These are phyloP conservation scores for Boeremia lycopersici DNA, from an alignment of 2,329 filamentous ascomycete species.

Conservation along the genomic window DNA sequence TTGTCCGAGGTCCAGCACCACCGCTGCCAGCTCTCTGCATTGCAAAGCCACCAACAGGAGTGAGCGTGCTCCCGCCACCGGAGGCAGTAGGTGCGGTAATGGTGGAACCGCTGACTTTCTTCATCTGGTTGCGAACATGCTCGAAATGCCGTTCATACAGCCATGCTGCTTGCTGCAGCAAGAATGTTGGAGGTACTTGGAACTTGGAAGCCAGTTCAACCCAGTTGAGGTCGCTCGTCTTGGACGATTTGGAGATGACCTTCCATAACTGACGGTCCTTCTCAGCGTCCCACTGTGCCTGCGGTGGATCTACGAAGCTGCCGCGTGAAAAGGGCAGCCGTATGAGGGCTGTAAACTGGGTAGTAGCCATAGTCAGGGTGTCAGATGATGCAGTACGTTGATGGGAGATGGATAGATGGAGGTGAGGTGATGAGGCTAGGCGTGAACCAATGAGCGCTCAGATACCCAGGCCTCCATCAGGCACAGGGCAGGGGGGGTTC, in stretches of 20 bases:
- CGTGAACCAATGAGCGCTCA: conserved; percentile 7
- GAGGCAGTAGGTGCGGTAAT: conserved; percentile 59
- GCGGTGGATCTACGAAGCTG: conserved; percentile 87
- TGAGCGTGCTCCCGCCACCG: conserved; percentile 51
- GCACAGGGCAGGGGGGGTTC: neutral
- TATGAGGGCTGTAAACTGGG: conserved; percentile 75
- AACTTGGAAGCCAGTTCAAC: conserved; percentile 78
- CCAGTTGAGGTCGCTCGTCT: conserved; percentile 86
- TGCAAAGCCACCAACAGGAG: conserved; percentile 47
- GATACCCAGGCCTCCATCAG: conserved; percentile 10
- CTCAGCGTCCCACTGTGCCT: conserved; percentile 81
- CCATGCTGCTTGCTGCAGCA: conserved; percentile 92
- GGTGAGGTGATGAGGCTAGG: conserved; percentile 9
- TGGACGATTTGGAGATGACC: conserved; percentile 79
- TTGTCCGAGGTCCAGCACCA: conserved; percentile 50
- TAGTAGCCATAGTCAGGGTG: conserved; percentile 28
- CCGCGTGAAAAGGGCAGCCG: conserved; percentile 87
- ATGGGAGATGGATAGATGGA: conserved; percentile 14
- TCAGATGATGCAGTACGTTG: neutral
- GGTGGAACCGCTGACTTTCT: conserved; percentile 69
- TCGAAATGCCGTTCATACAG: conserved; percentile 89
- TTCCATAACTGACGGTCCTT: conserved; percentile 93
- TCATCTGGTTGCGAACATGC: conserved; percentile 88
- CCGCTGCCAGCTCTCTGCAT: conserved; percentile 61
- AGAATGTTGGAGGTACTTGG: conserved; percentile 83